phyloP scores from a whole-genome alignment of 768 basidiomycete species.

The Amanita fuliginea region DNA sequence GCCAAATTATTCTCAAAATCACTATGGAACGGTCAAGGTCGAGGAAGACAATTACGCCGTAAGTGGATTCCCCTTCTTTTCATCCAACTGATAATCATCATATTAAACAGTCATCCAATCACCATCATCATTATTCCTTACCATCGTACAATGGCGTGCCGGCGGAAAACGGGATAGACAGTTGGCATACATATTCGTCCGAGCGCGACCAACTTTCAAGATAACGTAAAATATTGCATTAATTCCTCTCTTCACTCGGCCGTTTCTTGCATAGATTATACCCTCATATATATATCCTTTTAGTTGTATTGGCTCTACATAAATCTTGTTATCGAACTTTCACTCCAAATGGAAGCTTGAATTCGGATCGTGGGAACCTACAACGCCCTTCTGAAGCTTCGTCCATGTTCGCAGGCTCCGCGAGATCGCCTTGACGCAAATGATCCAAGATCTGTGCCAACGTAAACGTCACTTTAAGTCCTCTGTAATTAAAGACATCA shows the following conservation, averaged over 20 bases:
- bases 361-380: constrained; percentile 15
- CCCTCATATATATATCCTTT: constrained; percentile 1
- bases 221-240: constrained; percentile 20
- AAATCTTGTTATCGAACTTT: constrained; percentile 8
- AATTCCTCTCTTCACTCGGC: not conserved
- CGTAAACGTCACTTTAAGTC: constrained; percentile 2
- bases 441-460: constrained; percentile 1
- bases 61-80: constrained; percentile 12
- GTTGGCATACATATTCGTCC: constrained; percentile 56
- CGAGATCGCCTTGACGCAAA: not conserved
- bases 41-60: constrained; percentile 57
- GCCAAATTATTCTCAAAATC: constrained; percentile 31
- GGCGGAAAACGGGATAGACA: constrained; percentile 38
- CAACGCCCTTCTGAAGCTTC: constrained; percentile 11
- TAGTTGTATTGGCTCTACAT: constrained; percentile 1
- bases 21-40: constrained; percentile 50
- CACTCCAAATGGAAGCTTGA: constrained; percentile 13
- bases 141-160: constrained; percentile 36
- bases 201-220: constrained; percentile 54
- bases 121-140: constrained; percentile 30
- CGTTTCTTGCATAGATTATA: constrained; percentile 8
- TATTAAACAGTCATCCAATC: constrained; percentile 8
- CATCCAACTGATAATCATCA: not conserved
- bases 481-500: not conserved
- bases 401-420: not conserved